Evolutionary conservation across 139 green algal genomes (phyloP).

Genomic region (Coelastrella sp.): DNA sequence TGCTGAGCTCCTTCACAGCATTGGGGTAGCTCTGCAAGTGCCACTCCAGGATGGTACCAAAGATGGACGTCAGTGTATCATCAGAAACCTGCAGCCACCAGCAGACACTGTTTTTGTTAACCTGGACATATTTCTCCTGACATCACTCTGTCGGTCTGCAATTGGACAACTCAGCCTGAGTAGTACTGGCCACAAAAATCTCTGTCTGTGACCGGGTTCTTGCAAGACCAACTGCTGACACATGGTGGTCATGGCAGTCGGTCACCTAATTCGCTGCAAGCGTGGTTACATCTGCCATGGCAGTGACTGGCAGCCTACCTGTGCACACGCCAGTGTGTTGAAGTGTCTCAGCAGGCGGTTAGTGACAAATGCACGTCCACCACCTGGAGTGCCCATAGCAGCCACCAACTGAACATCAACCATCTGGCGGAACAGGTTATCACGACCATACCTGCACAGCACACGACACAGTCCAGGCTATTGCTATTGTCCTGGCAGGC

Average conservation of each 20-base stretch:
- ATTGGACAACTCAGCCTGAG: too few species aligned
- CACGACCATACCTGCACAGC: conserved; percentile 61
- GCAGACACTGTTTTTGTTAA: not conserved
- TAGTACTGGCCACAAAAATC: not conserved
- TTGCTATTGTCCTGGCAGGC: not conserved
- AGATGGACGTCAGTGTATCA: conserved; percentile 76
- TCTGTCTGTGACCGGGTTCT: not conserved
- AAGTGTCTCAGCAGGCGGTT: conserved; percentile 81
- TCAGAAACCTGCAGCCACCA: conserved; percentile 59
- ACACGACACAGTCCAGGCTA: not conserved
- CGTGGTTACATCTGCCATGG: too few species aligned
- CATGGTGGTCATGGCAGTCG: too few species aligned
- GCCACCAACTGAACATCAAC: conserved; percentile 78
- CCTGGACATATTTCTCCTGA: too few species aligned
- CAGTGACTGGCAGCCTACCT: conserved; percentile 52
- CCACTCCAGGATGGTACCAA: conserved; percentile 84
- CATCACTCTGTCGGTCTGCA: too few species aligned
- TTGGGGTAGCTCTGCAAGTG: conserved; percentile 69
- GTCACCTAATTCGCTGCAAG: too few species aligned
- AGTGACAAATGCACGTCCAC: conserved; percentile 79
- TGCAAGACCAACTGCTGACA: too few species aligned
- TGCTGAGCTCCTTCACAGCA: conserved; percentile 54
- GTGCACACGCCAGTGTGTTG: conserved; percentile 67
- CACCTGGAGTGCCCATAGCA: conserved; percentile 80
- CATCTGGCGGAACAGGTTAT: conserved; percentile 75